These are phyloP conservation scores for Cyclocybe cylindracea DNA, from an alignment of 768 basidiomycete genomes.

Conservation along the genomic window DNA sequence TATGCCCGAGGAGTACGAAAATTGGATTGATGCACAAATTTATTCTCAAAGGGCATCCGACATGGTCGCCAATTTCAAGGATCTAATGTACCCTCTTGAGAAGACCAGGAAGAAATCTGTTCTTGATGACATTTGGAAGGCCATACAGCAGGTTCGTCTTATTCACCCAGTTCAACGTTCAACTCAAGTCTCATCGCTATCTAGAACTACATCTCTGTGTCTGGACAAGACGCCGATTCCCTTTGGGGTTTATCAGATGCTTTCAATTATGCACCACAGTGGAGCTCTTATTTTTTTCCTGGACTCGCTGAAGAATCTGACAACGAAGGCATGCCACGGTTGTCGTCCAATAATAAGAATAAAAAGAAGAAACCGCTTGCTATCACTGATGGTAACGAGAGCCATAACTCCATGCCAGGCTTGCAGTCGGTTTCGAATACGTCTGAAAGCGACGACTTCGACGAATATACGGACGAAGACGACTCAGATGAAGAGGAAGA, in stretches of 20 bases:
- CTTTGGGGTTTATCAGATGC: slow-evolving; percentile 65
- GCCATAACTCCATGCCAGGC: slow-evolving; percentile 62
- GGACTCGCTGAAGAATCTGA: slow-evolving; percentile 26
- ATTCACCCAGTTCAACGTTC: not conserved
- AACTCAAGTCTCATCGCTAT: not conserved
- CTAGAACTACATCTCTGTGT: slow-evolving; percentile 59
- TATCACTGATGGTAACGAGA: slow-evolving; percentile 49
- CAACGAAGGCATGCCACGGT: slow-evolving; percentile 22
- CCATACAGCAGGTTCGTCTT: slow-evolving; percentile 55
- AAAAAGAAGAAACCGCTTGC: slow-evolving; percentile 46
- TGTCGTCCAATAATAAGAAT: slow-evolving; percentile 22
- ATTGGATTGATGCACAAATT: slow-evolving; percentile 71
- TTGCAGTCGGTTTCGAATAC: slow-evolving; percentile 69
- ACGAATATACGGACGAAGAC: slow-evolving; percentile 28
- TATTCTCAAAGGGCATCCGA: slow-evolving; percentile 60
- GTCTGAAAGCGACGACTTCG: slow-evolving; percentile 45
- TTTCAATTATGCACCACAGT: slow-evolving; percentile 56
- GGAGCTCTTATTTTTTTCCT: slow-evolving; percentile 48
- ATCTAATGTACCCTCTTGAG: slow-evolving; percentile 58
- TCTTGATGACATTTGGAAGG: slow-evolving; percentile 66
- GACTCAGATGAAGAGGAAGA: slow-evolving; percentile 38
- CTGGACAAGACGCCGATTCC: slow-evolving; percentile 57
- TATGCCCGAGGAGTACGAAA: slow-evolving; percentile 62
- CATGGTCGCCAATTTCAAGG: slow-evolving; percentile 49
- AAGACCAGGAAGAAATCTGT: slow-evolving; percentile 49